These are phyloP conservation scores for Suillus decipiens DNA, from an alignment of 768 basidiomycete species.

Conservation along the genomic window DNA sequence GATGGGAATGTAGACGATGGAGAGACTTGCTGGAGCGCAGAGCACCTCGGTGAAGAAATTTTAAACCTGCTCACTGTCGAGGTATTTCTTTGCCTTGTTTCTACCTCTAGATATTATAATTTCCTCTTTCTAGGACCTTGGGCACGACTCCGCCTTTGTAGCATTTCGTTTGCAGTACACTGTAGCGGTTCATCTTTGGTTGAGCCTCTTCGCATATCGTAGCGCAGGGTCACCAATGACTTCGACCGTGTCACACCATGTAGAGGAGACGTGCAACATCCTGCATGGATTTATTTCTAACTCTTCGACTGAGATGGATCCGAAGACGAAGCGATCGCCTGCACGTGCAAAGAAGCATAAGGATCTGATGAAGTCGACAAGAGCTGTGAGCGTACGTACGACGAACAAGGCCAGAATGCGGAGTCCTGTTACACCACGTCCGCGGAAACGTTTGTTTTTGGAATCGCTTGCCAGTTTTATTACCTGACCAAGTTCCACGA, in stretches of 20 bases:
- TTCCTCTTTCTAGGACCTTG: constrained; percentile 27
- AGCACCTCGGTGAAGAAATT: constrained; percentile 43
- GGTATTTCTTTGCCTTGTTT: constrained; percentile 32
- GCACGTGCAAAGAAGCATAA: constrained; percentile 37
- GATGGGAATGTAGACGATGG: constrained; percentile 25
- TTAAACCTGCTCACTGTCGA: constrained; percentile 41
- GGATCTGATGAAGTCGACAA: constrained; percentile 16
- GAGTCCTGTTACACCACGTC: constrained; percentile 47
- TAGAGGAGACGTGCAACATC: constrained; percentile 52
- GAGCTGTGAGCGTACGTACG: constrained; percentile 1
- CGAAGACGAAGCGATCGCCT: constrained; percentile 19
- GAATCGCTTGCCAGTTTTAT: not conserved
- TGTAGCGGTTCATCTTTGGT: constrained; percentile 62
- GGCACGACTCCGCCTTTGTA: constrained; percentile 29
- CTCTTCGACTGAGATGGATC: constrained; percentile 23
- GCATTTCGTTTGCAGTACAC: constrained; percentile 48
- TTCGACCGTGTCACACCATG: constrained; percentile 48
- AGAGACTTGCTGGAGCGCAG: constrained; percentile 31
- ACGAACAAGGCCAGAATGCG: constrained; percentile 26
- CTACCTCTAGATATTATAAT: not conserved
- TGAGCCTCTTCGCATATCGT: constrained; percentile 70
- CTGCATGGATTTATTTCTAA: constrained; percentile 41
- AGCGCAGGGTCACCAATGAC: constrained; percentile 45
- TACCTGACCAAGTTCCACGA: not conserved
- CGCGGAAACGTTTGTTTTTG: constrained; percentile 39